These are phyloP conservation scores for Oryza longistaminata DNA, from an alignment of 176 grass and related monocot species.

Conservation along the genomic window DNA sequence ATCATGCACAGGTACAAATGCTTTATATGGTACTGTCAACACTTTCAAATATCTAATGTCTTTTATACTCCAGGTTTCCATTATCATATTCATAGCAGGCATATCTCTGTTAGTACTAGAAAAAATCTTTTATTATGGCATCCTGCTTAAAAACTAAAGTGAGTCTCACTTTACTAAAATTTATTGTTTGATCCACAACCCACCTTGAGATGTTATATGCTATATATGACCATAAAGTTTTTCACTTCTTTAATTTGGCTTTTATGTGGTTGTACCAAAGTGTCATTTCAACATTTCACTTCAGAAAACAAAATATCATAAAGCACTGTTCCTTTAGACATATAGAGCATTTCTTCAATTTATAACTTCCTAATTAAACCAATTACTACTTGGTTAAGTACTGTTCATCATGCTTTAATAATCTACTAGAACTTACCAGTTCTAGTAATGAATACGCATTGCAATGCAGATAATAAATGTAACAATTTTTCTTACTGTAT, in stretches of 20 bases:
- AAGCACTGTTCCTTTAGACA: not conserved
- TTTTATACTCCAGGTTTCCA: not conserved
- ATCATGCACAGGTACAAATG: not conserved
- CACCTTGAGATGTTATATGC: no score
- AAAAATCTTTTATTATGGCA: not conserved
- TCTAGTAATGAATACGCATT: not conserved
- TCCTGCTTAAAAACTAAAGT: not conserved
- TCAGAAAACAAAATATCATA: not conserved
- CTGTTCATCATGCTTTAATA: not conserved
- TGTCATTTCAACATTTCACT: not conserved
- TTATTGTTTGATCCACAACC: not conserved
- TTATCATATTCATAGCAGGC: not conserved
- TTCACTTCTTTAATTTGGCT: not conserved
- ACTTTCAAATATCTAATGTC: not conserved
- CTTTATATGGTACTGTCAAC: not conserved
- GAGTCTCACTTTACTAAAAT: not conserved
- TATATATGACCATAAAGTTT: not conserved
- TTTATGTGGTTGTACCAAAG: not conserved
- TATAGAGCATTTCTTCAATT: not conserved
- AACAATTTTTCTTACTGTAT: not conserved
- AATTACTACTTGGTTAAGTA: not conserved
- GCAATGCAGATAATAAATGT: not conserved
- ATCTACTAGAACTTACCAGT: not conserved
- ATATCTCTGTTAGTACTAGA: not conserved
- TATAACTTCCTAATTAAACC: not conserved